phyloP scores from a whole-genome alignment of 768 basidiomycete genomes.

The Phylloporus scabripes region DNA sequence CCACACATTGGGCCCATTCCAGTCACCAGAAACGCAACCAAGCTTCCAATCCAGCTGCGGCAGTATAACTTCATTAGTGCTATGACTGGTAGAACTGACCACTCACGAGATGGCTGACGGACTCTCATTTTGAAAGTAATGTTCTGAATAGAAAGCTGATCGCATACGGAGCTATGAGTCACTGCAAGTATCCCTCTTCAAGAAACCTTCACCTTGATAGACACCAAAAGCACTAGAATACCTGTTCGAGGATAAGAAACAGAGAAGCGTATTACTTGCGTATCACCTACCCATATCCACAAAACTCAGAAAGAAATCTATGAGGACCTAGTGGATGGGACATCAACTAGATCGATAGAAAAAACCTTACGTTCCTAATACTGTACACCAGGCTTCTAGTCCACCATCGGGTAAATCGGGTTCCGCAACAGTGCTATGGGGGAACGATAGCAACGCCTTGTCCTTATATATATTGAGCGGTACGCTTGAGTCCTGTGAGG shows the following conservation, averaged over 20 bases:
- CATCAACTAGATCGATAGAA: background rate
- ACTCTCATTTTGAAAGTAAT: slow-evolving; percentile 18
- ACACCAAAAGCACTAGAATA: slow-evolving; percentile 24
- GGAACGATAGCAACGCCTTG: background rate
- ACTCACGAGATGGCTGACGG: slow-evolving; percentile 24
- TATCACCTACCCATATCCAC: slow-evolving; percentile 21
- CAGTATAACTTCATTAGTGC: background rate
- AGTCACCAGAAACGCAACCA: slow-evolving; percentile 15
- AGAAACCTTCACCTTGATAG: slow-evolving; percentile 19
- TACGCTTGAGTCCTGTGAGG: background rate
- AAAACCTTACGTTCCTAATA: slow-evolving; percentile 20
- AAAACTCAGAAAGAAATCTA: slow-evolving; percentile 26
- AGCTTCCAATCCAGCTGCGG: slow-evolving; percentile 25
- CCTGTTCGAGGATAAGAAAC: background rate
- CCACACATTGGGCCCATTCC: slow-evolving; percentile 22
- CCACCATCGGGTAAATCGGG: slow-evolving; percentile 15
- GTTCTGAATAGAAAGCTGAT: slow-evolving; percentile 21
- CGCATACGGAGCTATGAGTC: background rate
- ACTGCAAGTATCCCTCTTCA: background rate
- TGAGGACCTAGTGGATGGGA: background rate
- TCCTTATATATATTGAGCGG: background rate
- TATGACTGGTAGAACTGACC: too few species aligned
- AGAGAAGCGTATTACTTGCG: background rate
- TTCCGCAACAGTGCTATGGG: background rate
- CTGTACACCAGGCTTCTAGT: slow-evolving; percentile 23